These are phyloP conservation scores for Gaultheria prostrata DNA, from an alignment of 148 eudicot genomes.

Conservation along the genomic window DNA sequence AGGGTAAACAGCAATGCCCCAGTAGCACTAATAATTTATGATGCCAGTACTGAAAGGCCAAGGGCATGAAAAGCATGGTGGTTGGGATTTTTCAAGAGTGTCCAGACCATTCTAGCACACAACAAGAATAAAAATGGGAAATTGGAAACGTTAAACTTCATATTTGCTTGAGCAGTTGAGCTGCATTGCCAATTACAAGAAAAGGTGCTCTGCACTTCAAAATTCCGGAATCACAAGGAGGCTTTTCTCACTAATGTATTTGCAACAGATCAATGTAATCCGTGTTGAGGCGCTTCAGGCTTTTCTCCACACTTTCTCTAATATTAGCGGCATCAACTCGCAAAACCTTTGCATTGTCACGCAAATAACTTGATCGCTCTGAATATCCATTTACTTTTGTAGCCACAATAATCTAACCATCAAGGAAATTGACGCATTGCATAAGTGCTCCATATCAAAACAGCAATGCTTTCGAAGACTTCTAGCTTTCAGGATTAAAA, in stretches of 20 bases:
- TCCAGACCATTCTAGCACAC: conserved; percentile 16
- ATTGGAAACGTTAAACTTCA: not conserved
- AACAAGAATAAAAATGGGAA: not conserved
- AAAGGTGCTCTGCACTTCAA: conserved; percentile 5
- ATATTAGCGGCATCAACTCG: conserved; percentile 98
- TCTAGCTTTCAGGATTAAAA: not conserved
- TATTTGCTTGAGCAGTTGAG: conserved; percentile 1
- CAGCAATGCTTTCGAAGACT: not conserved
- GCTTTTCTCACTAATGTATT: conserved; percentile 74
- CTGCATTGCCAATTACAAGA: not conserved
- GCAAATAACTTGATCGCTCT: conserved; percentile 58
- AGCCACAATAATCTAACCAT: conserved; percentile 70
- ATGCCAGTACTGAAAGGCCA: not conserved
- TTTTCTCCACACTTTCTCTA: conserved; percentile 95
- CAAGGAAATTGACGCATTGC: conserved; percentile 14
- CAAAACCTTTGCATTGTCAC: conserved; percentile 64
- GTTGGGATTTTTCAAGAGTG: not conserved
- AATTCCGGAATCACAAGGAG: conserved; percentile 2
- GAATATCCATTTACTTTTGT: conserved; percentile 95
- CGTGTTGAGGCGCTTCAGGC: conserved; percentile 81
- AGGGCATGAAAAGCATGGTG: not conserved
- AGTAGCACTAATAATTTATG: not conserved
- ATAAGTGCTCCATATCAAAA: not conserved
- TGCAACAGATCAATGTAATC: conserved; percentile 87
- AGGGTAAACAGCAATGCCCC: not conserved